Evolutionary conservation across 768 basidiomycete species (phyloP).

Genomic region (Mycena rebaudengoi): DNA sequence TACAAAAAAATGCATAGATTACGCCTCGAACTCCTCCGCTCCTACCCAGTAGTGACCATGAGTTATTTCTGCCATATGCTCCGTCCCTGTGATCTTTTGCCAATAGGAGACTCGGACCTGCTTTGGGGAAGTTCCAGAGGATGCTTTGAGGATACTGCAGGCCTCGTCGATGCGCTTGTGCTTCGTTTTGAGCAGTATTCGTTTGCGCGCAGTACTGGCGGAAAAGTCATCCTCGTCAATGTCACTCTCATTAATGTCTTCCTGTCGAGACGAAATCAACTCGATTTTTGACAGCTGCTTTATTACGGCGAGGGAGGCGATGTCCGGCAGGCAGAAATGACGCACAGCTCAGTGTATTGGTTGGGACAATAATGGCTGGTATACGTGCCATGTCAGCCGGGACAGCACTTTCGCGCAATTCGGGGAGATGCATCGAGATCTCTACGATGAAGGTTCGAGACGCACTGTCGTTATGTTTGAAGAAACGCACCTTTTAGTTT

Average conservation of each 20-base stretch:
- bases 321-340: neutral
- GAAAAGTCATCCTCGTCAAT: neutral
- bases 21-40: slow-evolving; percentile 3
- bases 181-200: neutral
- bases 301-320: neutral
- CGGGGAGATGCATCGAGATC: neutral
- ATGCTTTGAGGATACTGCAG: neutral
- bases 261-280: neutral
- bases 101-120: slow-evolving; percentile 15
- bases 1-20: neutral
- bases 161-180: neutral
- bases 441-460: neutral
- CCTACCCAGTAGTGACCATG: slow-evolving; percentile 4
- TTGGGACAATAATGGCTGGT: too few species aligned
- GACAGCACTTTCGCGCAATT: slow-evolving; percentile 2
- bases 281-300: slow-evolving; percentile 4
- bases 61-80: neutral
- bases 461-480: neutral
- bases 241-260: neutral
- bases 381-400: neutral
- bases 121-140: neutral
- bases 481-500: slow-evolving; percentile 1
- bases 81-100: slow-evolving; percentile 2
- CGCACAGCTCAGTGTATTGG: too few species aligned
- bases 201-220: neutral